A percentile compares a stretch with the other conserved stretches of the same genome.
phyloP scores from a whole-genome alignment of 192 early-diverging fungal species.

The Diversispora epigaea region DNA sequence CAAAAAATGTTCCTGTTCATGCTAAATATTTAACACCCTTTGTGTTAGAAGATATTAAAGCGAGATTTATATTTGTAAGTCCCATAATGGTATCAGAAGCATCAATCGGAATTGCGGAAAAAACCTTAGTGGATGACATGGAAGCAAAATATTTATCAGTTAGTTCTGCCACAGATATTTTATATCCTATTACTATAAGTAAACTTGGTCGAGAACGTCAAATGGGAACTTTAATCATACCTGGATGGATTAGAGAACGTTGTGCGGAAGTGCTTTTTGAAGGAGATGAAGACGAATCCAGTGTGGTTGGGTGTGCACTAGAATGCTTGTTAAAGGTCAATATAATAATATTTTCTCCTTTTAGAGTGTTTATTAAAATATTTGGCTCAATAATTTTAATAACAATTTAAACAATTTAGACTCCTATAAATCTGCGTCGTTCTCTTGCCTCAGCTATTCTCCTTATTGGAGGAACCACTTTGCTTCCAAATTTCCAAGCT shows the following conservation, averaged over 20 bases:
- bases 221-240: slow-evolving; percentile 57
- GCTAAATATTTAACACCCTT: slow-evolving; percentile 51
- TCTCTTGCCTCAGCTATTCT: slow-evolving; percentile 65
- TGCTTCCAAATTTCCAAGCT: slow-evolving; percentile 69
- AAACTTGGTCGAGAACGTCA: slow-evolving; percentile 41
- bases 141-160: slow-evolving; percentile 47
- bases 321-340: slow-evolving; percentile 53
- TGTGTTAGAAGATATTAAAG: slow-evolving; percentile 68
- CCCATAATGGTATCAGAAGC: slow-evolving; percentile 44
- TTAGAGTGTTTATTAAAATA: background rate
- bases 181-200: slow-evolving; percentile 43
- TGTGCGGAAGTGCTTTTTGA: slow-evolving; percentile 77
- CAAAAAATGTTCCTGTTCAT: slow-evolving; percentile 43
- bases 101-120: slow-evolving; percentile 33
- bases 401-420: slow-evolving; percentile 41
- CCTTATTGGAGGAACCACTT: slow-evolving; percentile 74
- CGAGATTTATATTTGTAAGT: slow-evolving; percentile 61
- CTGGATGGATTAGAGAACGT: slow-evolving; percentile 84
- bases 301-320: slow-evolving; percentile 56
- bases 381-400: slow-evolving; percentile 27
- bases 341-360: background rate
- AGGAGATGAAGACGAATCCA: slow-evolving; percentile 68
- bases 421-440: slow-evolving; percentile 70
- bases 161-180: slow-evolving; percentile 50
- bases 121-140: slow-evolving; percentile 44